Percentiles rank a stretch among this genome's conserved stretches.
phyloP scores from a whole-genome alignment of 2,329 filamentous ascomycete species.

The Cyphellophora europaea region DNA sequence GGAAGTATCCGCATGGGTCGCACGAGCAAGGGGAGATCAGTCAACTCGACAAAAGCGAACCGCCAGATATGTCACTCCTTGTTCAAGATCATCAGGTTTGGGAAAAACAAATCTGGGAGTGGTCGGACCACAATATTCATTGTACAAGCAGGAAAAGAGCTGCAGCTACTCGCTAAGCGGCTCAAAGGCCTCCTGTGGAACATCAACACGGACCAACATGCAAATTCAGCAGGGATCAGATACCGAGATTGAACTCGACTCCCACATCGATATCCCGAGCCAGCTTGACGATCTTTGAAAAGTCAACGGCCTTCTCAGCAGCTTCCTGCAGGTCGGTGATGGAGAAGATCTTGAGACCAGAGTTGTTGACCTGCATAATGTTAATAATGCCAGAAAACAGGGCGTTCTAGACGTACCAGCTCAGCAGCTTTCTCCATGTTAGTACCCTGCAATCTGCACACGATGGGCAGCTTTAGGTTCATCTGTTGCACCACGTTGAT shows the following conservation, averaged over 20 bases:
- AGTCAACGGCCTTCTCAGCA: constrained; percentile 96
- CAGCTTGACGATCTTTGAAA: constrained; percentile 99
- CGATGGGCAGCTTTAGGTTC: constrained; percentile 93
- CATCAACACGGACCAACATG: too few species aligned
- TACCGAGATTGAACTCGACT: constrained; percentile 89
- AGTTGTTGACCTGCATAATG: constrained; percentile 70
- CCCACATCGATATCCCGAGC: constrained; percentile 95
- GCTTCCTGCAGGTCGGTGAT: constrained; percentile 97
- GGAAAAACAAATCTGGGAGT: too few species aligned
- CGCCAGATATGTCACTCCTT: too few species aligned
- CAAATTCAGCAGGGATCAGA: too few species aligned
- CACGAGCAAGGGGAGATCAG: too few species aligned
- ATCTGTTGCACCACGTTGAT: constrained; percentile 91
- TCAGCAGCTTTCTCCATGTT: constrained; percentile 94
- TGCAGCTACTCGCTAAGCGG: too few species aligned
- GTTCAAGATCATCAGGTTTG: too few species aligned
- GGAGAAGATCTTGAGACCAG: constrained; percentile 98
- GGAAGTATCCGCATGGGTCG: too few species aligned
- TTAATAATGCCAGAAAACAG: background rate
- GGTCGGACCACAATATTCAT: too few species aligned
- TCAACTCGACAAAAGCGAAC: too few species aligned
- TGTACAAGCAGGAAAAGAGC: too few species aligned
- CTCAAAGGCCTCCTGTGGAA: too few species aligned
- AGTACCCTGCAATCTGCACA: constrained; percentile 93
- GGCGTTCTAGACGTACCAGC: constrained; percentile 41